Evolutionary conservation across 257 asterid genomes (phyloP).

Genomic region (Nyctanthes arbortristis): DNA sequence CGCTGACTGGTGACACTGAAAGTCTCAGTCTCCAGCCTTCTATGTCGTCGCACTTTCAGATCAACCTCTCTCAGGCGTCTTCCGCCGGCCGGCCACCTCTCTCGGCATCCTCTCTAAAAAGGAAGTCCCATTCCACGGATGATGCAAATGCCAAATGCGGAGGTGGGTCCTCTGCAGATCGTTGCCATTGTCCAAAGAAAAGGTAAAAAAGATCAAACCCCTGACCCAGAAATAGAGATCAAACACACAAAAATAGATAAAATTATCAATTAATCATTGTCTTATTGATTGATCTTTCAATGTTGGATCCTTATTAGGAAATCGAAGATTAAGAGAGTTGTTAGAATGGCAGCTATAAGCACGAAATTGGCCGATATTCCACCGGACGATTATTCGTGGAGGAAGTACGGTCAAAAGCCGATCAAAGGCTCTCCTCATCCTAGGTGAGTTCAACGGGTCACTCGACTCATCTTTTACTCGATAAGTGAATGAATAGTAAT

Average conservation of each 20-base stretch:
- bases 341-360: constrained; percentile 67
- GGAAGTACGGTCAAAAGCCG: constrained; percentile 84
- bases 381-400: constrained; percentile 80
- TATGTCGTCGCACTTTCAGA: constrained; percentile 78
- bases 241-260: not conserved
- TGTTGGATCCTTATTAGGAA: constrained; percentile 35
- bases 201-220: constrained; percentile 41
- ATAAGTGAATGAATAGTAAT: too few relatives aligned
- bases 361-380: constrained; percentile 83
- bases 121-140: constrained; percentile 71
- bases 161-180: constrained; percentile 54
- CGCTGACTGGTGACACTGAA: constrained; percentile 78
- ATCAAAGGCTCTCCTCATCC: constrained; percentile 87
- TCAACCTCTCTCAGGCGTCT: constrained; percentile 67
- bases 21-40: constrained; percentile 61
- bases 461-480: not conserved
- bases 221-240: not conserved
- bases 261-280: not conserved
- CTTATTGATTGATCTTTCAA: not conserved
- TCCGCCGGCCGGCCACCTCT: constrained; percentile 65
- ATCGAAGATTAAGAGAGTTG: constrained; percentile 54
- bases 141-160: constrained; percentile 45
- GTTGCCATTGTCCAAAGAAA: constrained; percentile 82
- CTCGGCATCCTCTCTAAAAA: constrained; percentile 57
- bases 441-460: constrained; percentile 31